Percentiles rank a stretch among this genome's conserved stretches.
These are phyloP conservation scores for Claviceps sp. DNA, from an alignment of 2,329 filamentous ascomycete species.

Conservation along the genomic window DNA sequence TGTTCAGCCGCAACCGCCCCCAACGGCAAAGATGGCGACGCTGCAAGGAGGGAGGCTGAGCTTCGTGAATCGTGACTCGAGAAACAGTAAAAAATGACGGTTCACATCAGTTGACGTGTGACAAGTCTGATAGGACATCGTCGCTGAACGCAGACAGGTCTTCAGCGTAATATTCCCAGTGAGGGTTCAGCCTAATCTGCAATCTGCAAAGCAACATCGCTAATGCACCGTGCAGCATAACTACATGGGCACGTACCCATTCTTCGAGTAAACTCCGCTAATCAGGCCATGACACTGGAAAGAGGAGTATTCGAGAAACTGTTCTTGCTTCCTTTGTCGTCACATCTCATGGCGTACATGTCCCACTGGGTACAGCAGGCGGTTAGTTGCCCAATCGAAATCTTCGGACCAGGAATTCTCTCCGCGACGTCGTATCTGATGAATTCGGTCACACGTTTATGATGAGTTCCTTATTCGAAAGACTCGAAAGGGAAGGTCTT, in stretches of 20 bases:
- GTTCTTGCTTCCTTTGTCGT: not conserved
- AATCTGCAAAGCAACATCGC: not conserved
- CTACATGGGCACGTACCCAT: not conserved
- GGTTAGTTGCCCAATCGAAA: not conserved
- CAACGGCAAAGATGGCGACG: not conserved
- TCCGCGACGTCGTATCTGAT: not conserved
- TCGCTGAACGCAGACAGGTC: not conserved
- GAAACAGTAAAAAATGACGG: not conserved
- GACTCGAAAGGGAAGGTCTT: no score
- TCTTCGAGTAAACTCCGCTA: not conserved
- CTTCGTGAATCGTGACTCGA: not conserved
- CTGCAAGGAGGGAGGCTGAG: not conserved
- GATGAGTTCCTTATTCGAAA: not conserved
- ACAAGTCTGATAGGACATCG: not conserved
- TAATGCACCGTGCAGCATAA: not conserved
- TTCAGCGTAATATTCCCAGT: not conserved
- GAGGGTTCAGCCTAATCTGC: not conserved
- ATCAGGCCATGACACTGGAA: not conserved
- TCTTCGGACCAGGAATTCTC: not conserved
- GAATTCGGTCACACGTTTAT: not conserved
- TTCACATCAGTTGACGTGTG: not conserved
- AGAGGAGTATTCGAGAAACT: not conserved
- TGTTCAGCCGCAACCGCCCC: no score
- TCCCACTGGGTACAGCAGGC: not conserved
- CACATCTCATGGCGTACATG: constrained; percentile 1